Base-by-base conservation (phyloP, 1,284 basidiomycete species). In the Irpex sp. region DNA sequence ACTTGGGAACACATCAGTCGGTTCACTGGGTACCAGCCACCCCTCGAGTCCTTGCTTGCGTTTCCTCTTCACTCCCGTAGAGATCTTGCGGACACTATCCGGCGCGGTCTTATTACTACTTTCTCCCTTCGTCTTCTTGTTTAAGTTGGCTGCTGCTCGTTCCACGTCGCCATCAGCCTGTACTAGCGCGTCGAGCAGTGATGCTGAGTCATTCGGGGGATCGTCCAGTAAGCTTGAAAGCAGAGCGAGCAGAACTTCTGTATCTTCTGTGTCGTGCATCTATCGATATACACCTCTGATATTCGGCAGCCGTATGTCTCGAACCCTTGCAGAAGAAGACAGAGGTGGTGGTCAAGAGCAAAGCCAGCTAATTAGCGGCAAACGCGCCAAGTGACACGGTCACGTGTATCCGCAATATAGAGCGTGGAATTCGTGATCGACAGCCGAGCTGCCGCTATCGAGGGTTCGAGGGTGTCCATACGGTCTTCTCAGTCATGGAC, bases 241-340 rank as follows among this genome's bases (percentile, higher is more conserved):
- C 59, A 90, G 75, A 10, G 83, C 88, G 56, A 92, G 76, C 45
- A 90, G 77, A 1, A 77, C 82, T 28, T 92, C 90, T 0, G 87
- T 92, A 71, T 91, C 89, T 28, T 71, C 69, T 12, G 23, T 10
- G 47, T n/a, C 39, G 33, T 47, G 10, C 33, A n/a, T 18, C 7
- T 33, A 33, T 33, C 5, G 2, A 33, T 33, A 33, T 1, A 1
- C 28, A 1, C 6, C 28, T 33, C 28, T 33, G 28, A 33, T 33
- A 33, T 33, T 33, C 6, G 28, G 7, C 28, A 33, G 6, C 28
- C 28, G 28, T 2, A 39, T n/a, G 54, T 23, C 36, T 19, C 12
- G 19, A n/a, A n/a, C 16, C 35, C 54, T 23, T 18, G 54, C 35
- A n/a, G n/a, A n/a, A 56, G 9, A 18, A 4, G 16, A 12, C 18